phyloP scores from a whole-genome alignment of 2,329 filamentous ascomycete species.

The Xylaria sp. region DNA sequence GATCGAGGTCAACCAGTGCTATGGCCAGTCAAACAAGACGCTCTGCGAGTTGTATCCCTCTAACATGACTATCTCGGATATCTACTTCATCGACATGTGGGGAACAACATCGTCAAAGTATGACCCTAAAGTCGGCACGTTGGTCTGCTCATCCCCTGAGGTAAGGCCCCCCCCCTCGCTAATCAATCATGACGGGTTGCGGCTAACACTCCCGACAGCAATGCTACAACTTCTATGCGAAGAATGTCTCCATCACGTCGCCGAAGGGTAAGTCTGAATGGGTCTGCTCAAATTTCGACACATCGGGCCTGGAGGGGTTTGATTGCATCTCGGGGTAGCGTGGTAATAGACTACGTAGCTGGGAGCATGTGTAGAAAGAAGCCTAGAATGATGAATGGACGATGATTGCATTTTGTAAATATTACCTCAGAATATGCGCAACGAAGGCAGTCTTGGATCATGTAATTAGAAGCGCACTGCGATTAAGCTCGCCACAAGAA shows the following conservation, averaged over 20 bases:
- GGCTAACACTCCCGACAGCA: constrained; percentile 32
- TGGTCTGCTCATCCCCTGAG: constrained; percentile 59
- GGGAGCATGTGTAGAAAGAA: background rate
- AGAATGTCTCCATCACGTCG: constrained; percentile 38
- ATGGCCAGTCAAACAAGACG: constrained; percentile 57
- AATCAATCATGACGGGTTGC: background rate
- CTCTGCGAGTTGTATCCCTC: constrained; percentile 53
- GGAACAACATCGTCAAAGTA: constrained; percentile 62
- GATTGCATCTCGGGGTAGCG: constrained; percentile 36
- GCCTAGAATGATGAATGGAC: too few relatives aligned
- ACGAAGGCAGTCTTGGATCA: too few relatives aligned
- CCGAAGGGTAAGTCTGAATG: constrained; percentile 38
- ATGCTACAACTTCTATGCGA: constrained; percentile 41
- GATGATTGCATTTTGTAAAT: too few relatives aligned
- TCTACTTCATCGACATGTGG: constrained; percentile 66
- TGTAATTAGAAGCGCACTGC: too few relatives aligned
- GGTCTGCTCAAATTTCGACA: constrained; percentile 40
- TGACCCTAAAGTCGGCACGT: constrained; percentile 57
- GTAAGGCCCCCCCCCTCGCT: constrained; percentile 47
- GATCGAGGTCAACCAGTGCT: constrained; percentile 74
- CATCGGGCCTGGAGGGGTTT: constrained; percentile 39
- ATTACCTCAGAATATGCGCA: too few relatives aligned
- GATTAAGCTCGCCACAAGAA: too few relatives aligned
- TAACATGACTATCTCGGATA: constrained; percentile 64
- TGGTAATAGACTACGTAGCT: background rate